Conservation (phyloP, 768 basidiomycete species). For the Lyophyllum semitale region DNA sequence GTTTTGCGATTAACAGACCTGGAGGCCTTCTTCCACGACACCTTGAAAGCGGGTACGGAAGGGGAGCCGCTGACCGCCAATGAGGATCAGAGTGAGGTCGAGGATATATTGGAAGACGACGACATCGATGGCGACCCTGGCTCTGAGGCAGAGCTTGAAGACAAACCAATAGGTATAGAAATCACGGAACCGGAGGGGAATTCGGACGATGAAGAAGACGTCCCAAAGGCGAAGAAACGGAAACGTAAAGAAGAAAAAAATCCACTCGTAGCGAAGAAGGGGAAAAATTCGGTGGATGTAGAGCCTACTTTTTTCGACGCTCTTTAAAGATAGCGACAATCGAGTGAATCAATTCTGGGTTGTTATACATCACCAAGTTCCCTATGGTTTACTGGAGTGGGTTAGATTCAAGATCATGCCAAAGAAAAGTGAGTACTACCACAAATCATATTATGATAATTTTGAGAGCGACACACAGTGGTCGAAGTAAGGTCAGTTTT, state of each 20-base stretch:
- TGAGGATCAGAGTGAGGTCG: slow-evolving; percentile 35
- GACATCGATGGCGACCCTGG: slow-evolving; percentile 26
- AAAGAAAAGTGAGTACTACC: background rate
- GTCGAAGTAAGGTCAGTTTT: background rate
- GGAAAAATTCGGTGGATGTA: slow-evolving; percentile 57
- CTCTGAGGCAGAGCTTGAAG: slow-evolving; percentile 26
- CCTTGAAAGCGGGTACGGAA: background rate
- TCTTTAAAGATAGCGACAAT: slow-evolving; percentile 36
- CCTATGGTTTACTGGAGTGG: background rate
- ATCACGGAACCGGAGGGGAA: slow-evolving; percentile 20
- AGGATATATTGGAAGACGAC: slow-evolving; percentile 30
- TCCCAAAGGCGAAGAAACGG: slow-evolving; percentile 46
- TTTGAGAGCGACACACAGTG: background rate
- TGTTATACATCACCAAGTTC: background rate
- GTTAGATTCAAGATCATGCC: background rate
- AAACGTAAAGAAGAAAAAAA: slow-evolving; percentile 60
- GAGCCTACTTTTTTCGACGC: slow-evolving; percentile 70
- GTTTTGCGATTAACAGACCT: slow-evolving; percentile 83
- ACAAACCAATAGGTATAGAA: slow-evolving; percentile 14
- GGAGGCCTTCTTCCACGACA: slow-evolving; percentile 61
- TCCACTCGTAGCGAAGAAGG: slow-evolving; percentile 53
- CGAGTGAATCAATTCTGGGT: background rate
- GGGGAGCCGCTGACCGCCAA: background rate
- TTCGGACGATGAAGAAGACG: slow-evolving; percentile 22
- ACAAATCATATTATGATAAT: no score